Conservation (phyloP, 2,329 filamentous ascomycete genomes). For the Oidium heveae region DNA sequence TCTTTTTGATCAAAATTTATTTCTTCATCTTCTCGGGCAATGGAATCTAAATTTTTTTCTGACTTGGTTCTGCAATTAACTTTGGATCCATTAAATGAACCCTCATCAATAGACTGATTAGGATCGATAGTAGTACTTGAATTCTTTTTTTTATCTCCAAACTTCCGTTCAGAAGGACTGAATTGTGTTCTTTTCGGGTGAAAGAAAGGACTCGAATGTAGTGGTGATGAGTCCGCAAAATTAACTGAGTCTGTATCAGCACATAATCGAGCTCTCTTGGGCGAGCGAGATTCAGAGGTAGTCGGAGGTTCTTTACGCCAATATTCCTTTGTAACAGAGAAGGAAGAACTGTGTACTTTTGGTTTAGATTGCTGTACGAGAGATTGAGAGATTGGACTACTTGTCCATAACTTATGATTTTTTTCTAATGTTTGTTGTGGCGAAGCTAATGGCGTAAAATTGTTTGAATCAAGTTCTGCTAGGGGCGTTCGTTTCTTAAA, state of each 20-base stretch:
- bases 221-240: slow-evolving; percentile 17
- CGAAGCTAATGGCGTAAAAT: slow-evolving; percentile 24
- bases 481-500: slow-evolving; percentile 40
- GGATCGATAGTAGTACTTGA: slow-evolving; percentile 24
- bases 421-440: slow-evolving; percentile 20
- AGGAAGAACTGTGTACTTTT: slow-evolving; percentile 12
- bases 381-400: slow-evolving; percentile 18
- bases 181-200: background rate
- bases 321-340: slow-evolving; percentile 10
- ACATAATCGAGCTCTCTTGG: slow-evolving; percentile 25
- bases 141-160: slow-evolving; percentile 18
- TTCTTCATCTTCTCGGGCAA: too few relatives aligned
- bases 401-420: slow-evolving; percentile 27
- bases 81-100: slow-evolving; percentile 18
- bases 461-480: slow-evolving; percentile 41
- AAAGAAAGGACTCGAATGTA: slow-evolving; percentile 19
- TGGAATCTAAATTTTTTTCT: too few relatives aligned
- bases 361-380: slow-evolving; percentile 5
- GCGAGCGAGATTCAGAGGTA: slow-evolving; percentile 19
- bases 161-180: slow-evolving; percentile 7
- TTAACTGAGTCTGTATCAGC: slow-evolving; percentile 18
- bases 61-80: too few relatives aligned
- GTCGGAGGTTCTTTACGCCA: slow-evolving; percentile 17
- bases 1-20: too few relatives aligned
- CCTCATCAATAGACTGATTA: slow-evolving; percentile 25